Evolutionary conservation across 345 rosid species (phyloP), one percentile per base, ranked within the genome.

Genomic region (Corchorus capsularis): DNA sequence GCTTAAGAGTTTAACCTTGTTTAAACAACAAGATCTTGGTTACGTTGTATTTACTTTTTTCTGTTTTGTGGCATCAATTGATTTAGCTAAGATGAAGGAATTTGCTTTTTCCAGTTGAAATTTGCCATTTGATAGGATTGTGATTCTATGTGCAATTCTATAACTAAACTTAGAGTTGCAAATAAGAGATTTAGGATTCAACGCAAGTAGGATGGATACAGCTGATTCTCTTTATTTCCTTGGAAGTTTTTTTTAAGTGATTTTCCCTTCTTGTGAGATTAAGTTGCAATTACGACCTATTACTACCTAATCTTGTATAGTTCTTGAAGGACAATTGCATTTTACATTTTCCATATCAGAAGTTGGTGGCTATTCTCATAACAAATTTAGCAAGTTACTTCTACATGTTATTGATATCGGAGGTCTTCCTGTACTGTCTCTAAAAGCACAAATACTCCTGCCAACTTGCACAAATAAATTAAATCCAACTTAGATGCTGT

Each of bases 161-260:
- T 45, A 12, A 66, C n/a, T 20, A 53, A 12, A 65, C 53, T 14
- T 43, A 65, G 17, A 65, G 54, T 41, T 64, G 6, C 69, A 65
- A 65, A 20, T 50, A 45, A 66, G 71, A 66, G 54, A 53, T 49
- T 15, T 69, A 63, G 41, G 72, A 47, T 67, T 69, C 72, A 50
- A 32, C 32, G 20, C 22, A 27, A 17, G 6, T 63, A 49, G 20
- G 59, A 69, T 17, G 15, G 43, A 50, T 32, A 49, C 49, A 49
- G 43, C 53, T 66, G 20, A 49, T 43, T 45, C 9, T 6, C 17
- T 65, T 27, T n/a, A 43, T 16, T 32, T 66, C 47, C 39, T 61
- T 63, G 47, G 27, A 37, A 53, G 16, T 39, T 39, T 39, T 39
- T 39, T 39, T 39, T 39, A 6, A 27, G 27, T 27, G 43, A 39